Evolutionary conservation across 2,329 filamentous ascomycete species (phyloP).

Genomic region (Rhynchosporium secalis): DNA sequence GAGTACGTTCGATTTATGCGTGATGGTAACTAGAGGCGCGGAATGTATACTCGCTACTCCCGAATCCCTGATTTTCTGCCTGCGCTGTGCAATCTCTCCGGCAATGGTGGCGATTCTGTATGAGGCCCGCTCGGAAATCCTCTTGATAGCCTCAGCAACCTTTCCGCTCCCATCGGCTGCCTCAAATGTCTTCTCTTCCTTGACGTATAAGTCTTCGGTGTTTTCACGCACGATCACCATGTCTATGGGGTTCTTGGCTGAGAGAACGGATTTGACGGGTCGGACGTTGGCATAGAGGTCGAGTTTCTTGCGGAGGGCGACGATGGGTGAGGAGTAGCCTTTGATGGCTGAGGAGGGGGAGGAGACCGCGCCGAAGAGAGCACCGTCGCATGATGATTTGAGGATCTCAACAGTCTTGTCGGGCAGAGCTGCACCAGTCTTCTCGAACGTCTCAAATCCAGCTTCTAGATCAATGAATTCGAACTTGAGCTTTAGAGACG

Average conservation of each 20-base stretch:
- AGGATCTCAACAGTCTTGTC: constrained; percentile 89
- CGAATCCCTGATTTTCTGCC: constrained; percentile 74
- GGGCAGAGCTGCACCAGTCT: constrained; percentile 83
- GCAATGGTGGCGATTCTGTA: constrained; percentile 89
- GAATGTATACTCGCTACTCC: constrained; percentile 61
- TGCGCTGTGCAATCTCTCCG: constrained; percentile 86
- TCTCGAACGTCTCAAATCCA: constrained; percentile 90
- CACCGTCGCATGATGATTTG: constrained; percentile 88
- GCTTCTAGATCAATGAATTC: constrained; percentile 91
- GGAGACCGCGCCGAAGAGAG: constrained; percentile 92
- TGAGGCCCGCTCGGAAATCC: constrained; percentile 84
- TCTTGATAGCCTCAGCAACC: constrained; percentile 96
- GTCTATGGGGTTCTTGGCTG: constrained; percentile 65
- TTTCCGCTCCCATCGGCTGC: constrained; percentile 68
- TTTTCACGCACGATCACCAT: constrained; percentile 99
- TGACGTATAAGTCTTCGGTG: constrained; percentile 91
- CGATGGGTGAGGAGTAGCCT: constrained; percentile 87
- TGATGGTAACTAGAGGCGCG: constrained; percentile 83
- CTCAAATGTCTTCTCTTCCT: constrained; percentile 84
- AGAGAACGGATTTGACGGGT: constrained; percentile 81
- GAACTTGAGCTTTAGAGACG: constrained; percentile 91
- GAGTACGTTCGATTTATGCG: constrained; percentile 97
- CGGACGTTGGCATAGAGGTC: constrained; percentile 97
- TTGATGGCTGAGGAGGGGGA: constrained; percentile 87
- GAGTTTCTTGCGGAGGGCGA: constrained; percentile 91